Conservation (phyloP, 495 filamentous ascomycete species). For the Penicillium desertorum region DNA sequence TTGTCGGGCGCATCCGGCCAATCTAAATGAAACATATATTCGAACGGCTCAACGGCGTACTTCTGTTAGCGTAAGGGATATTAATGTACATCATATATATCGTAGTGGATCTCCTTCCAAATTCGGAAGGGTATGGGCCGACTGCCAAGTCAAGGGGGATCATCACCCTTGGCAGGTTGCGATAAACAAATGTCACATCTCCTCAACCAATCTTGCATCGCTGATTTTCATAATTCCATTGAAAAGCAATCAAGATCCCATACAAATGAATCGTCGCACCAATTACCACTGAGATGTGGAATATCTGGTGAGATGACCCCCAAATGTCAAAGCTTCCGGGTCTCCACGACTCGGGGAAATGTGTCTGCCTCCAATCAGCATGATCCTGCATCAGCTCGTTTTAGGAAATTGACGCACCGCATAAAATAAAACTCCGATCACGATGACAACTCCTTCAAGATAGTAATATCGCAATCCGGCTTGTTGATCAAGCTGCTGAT, state of each 20-base stretch:
- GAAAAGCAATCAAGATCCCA: constrained; percentile 42
- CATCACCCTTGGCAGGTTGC: neutral
- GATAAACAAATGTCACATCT: neutral
- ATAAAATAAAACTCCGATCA: constrained; percentile 43
- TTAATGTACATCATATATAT: neutral
- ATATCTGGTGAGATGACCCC: constrained; percentile 44
- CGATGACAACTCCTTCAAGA: constrained; percentile 32
- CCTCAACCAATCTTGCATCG: neutral
- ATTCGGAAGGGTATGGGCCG: neutral
- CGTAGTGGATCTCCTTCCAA: neutral
- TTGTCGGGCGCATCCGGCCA: neutral
- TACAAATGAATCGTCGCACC: constrained; percentile 41
- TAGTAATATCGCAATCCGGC: constrained; percentile 30
- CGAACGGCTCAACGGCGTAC: neutral
- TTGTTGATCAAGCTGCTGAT: constrained; percentile 40
- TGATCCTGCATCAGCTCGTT: constrained; percentile 16
- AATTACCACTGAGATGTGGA: constrained; percentile 46
- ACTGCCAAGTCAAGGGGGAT: neutral
- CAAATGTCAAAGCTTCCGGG: constrained; percentile 48
- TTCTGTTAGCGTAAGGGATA: neutral
- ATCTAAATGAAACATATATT: neutral
- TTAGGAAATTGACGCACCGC: constrained; percentile 34
- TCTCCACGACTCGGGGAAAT: constrained; percentile 43
- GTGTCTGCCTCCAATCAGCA: constrained; percentile 30
- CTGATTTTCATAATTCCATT: constrained; percentile 19